Percentiles rank a stretch among this genome's conserved stretches.
phyloP scores from a whole-genome alignment of 352 stramenopile species.

The Chrysophaeum taylorii region DNA sequence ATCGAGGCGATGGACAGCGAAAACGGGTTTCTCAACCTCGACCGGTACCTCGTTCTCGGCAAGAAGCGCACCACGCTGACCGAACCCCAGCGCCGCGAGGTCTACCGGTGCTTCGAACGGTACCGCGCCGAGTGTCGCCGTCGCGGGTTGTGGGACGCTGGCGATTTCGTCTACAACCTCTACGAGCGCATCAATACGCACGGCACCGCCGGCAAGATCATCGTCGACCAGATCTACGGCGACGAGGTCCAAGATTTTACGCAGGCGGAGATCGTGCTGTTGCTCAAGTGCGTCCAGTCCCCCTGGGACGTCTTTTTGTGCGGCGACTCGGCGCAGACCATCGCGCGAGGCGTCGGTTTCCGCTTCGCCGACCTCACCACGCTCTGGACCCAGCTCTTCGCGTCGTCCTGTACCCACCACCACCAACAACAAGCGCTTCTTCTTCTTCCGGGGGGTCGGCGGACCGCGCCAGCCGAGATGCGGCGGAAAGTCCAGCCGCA shows the following conservation, averaged over 20 bases:
- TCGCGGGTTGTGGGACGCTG: slow-evolving; percentile 32
- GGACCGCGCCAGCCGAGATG: no score
- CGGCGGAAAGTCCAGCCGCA: slow-evolving; percentile 26
- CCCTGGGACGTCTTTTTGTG: slow-evolving; percentile 35
- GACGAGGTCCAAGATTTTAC: slow-evolving; percentile 40
- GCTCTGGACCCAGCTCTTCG: slow-evolving; percentile 29
- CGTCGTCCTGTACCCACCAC: no score
- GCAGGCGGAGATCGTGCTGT: slow-evolving; percentile 33
- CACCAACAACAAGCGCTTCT: no score
- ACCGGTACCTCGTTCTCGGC: slow-evolving; percentile 31
- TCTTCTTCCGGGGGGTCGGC: no score
- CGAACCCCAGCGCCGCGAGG: slow-evolving; percentile 28
- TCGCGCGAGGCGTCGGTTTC: slow-evolving; percentile 38
- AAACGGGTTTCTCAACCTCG: slow-evolving; percentile 29
- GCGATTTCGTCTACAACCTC: slow-evolving; percentile 38
- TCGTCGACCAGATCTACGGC: slow-evolving; percentile 33
- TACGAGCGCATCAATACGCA: slow-evolving; percentile 22
- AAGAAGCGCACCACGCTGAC: slow-evolving; percentile 35
- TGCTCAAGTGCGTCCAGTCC: slow-evolving; percentile 28
- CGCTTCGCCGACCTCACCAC: slow-evolving; percentile 35
- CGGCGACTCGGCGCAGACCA: slow-evolving; percentile 37
- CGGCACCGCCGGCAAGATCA: slow-evolving; percentile 9
- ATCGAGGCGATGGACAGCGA: slow-evolving; percentile 36
- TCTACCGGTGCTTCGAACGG: slow-evolving; percentile 27
- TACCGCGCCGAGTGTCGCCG: slow-evolving; percentile 33